Base-by-base conservation (phyloP, 345 rosid genomes). In the Sonneratia alba region DNA sequence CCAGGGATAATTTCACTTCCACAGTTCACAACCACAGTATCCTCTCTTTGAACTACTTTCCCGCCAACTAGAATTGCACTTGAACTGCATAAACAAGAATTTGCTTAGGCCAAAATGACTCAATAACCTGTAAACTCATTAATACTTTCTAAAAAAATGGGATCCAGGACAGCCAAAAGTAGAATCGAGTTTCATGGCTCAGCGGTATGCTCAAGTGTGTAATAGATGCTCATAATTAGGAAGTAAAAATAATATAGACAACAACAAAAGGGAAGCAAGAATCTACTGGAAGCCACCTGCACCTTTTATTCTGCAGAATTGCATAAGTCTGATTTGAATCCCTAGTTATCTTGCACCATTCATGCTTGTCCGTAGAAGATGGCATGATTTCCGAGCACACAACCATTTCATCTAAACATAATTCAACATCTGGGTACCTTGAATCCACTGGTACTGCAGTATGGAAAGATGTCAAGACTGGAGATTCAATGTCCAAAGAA, bases 321-420 rank as follows among this genome's bases (percentile, higher is more conserved):
- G 91, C 97, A 72, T 90, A 83, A 48, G 68, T 49, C n/a, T 62
- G 82, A 81, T 85, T 78, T 32, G 89, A 67, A 78, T 79, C 87
- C 81, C 86, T 83, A 1, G 82, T 87, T 51, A 93, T 84, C 82
- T 87, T 89, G 85, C 98, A 87, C 98, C 98, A 93, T 73, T 88
- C 89, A 65, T 73, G 83, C 82, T 73, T 88, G 55, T 79, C 84
- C 7, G 64, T 3, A 9, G 89, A 89, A 76, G 85, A 87, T 38
- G 80, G 68, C 49, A 78, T 69, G 48, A 81, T 82, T 76, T 81
- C 89, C 6, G 98, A 89, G 81, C 74, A 79, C 48, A 93, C 79
- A 4, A 87, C 81, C 73, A 74, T 70, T 77, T 91, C 96, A 81
- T 71, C 66, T 65, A 83, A 87, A 70, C 77, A 79, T 68, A 93